Conservation (phyloP, 768 basidiomycete genomes). For the Termitomyces sp. region DNA sequence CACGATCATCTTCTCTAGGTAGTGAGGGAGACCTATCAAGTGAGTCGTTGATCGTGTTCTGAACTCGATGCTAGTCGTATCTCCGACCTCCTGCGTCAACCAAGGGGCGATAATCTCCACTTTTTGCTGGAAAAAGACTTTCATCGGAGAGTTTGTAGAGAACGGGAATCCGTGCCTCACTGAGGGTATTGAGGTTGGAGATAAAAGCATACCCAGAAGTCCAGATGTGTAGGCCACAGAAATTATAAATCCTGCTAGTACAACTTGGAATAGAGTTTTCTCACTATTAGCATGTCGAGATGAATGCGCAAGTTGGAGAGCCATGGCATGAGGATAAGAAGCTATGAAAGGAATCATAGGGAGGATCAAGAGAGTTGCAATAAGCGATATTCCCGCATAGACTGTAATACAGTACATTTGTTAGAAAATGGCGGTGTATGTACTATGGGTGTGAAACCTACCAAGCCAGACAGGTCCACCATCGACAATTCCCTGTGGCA, state of each 20-base stretch:
- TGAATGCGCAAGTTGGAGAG: background rate
- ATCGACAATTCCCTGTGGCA: slow-evolving; percentile 57
- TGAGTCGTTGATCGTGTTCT: slow-evolving; percentile 32
- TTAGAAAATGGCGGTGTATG: background rate
- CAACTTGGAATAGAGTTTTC: slow-evolving; percentile 11
- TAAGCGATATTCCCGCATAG: slow-evolving; percentile 37
- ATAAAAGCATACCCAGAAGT: slow-evolving; percentile 1
- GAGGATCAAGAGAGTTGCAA: slow-evolving; percentile 46
- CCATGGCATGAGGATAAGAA: slow-evolving; percentile 3
- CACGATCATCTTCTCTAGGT: slow-evolving; percentile 38
- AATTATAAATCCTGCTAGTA: slow-evolving; percentile 26
- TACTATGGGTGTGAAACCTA: slow-evolving; percentile 18
- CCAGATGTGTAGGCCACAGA: slow-evolving; percentile 35
- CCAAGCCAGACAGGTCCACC: slow-evolving; percentile 50
- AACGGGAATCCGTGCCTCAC: slow-evolving; percentile 52
- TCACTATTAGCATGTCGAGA: slow-evolving; percentile 2
- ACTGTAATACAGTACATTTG: slow-evolving; percentile 33
- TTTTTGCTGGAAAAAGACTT: slow-evolving; percentile 65
- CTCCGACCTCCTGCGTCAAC: slow-evolving; percentile 10
- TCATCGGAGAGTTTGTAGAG: slow-evolving; percentile 52
- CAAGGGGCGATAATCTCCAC: slow-evolving; percentile 29
- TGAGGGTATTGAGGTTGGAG: slow-evolving; percentile 2
- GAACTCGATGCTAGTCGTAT: background rate
- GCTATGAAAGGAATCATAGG: slow-evolving; percentile 58
- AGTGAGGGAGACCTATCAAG: slow-evolving; percentile 38